Evolutionary conservation across 495 filamentous ascomycete species (phyloP), one percentile per base, ranked within the genome.

Genomic region (Tuber calosporum): DNA sequence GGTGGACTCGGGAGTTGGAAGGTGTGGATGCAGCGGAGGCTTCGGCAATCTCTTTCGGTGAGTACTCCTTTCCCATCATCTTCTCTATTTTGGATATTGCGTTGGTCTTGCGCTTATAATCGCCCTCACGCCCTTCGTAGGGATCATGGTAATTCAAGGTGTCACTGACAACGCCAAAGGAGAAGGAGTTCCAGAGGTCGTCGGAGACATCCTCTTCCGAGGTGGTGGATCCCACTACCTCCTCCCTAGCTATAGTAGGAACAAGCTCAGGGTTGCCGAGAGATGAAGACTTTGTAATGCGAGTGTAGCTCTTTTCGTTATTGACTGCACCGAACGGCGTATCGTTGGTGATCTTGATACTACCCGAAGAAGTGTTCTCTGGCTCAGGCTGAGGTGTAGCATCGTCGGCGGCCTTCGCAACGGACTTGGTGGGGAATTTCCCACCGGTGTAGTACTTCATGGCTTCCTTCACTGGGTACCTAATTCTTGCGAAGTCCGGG

Each of bases 91-190:
- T 80, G 19, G 71, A 48, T 66, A 80, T 73, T 4, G 79, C 79
- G 17, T 80, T 70, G 38, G 78, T 80, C 73, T 79, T 78, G 30
- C 78, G 73, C 43, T 74, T 71, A 48, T 73, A 74, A 19, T 67
- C 74, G 20, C 67, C 79, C 39, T 73, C 74, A 22, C 71, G 78
- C 30, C 71, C 68, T 38, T 77, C 74, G 36, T 74, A 74, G 15
- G 78, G 78, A 37, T 77, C 74, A 17, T 77, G 77, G 69, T 79
- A 73, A 39, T 68, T 78, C 3, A 80, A 53, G 0, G 68, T 77
- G 17, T 80, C 78, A 22, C 77, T 80, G 22, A 80, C 74, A n/a
- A 80, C 78, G 26, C 78, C 79, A 17, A 77, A 77, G 22, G 79
- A 71, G 70, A 80, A 80, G 13, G 78, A 73, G 17, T 70, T 73